Percentiles rank a stretch among this genome's conserved stretches.
phyloP scores from a whole-genome alignment of 2,329 filamentous ascomycete genomes.

The Lecanicillium sp. region DNA sequence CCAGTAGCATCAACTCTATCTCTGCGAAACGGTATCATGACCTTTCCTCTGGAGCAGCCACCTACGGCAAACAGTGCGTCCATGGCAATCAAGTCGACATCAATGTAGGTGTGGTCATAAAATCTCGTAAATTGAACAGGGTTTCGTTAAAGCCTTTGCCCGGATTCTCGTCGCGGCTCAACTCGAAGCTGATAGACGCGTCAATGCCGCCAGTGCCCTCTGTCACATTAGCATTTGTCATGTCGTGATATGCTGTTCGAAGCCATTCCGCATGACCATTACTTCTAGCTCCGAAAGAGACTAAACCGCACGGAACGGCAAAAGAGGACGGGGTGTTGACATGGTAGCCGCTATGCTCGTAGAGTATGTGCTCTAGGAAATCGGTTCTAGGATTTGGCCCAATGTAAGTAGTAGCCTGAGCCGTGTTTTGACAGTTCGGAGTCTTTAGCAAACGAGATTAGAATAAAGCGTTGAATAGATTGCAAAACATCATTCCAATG shows the following conservation, averaged over 20 bases:
- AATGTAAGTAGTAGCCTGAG: too few species aligned
- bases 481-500: too few species aligned
- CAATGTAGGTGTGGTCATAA: conserved; percentile 19
- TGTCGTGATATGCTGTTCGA: conserved; percentile 27
- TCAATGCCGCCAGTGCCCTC: conserved; percentile 25
- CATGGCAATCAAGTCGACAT: conserved; percentile 26
- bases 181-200: conserved; percentile 27
- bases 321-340: conserved; percentile 14
- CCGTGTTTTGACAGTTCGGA: too few species aligned
- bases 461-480: too few species aligned
- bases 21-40: conserved; percentile 21
- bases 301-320: conserved; percentile 14
- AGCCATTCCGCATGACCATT: conserved; percentile 26
- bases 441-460: too few species aligned
- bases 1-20: conserved; percentile 14
- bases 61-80: conserved; percentile 20
- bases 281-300: conserved; percentile 19
- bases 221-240: conserved; percentile 22
- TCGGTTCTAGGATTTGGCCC: conserved; percentile 15
- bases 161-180: conserved; percentile 24
- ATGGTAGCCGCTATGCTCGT: conserved; percentile 15
- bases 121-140: conserved; percentile 20
- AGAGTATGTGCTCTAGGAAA: conserved; percentile 15
- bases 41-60: conserved; percentile 19
- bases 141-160: conserved; percentile 28